Conservation (phyloP, 305 asterid genomes). For the Fraxinus xanthoxyloides region DNA sequence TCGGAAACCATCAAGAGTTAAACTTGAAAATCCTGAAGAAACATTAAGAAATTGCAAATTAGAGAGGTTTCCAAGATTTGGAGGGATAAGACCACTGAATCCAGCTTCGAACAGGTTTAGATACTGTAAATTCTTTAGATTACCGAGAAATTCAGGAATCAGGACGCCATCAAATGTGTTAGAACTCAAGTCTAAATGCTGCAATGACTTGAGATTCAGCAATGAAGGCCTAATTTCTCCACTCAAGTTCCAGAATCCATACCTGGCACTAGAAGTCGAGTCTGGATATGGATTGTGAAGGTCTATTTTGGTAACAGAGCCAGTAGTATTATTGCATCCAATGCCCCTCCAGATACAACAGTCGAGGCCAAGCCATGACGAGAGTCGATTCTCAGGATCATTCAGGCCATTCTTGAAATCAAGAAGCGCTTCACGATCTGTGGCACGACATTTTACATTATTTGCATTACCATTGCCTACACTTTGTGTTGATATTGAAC, state of each 20-base stretch:
- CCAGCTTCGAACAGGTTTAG: conserved; percentile 49
- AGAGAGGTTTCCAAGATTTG: conserved; percentile 49
- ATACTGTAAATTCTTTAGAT: conserved; percentile 36
- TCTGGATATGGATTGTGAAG: conserved; percentile 37
- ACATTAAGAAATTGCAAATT: conserved; percentile 46
- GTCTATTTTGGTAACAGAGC: conserved; percentile 33
- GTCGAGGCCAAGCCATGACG: conserved; percentile 44
- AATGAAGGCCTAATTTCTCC: conserved; percentile 53
- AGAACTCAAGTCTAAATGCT: conserved; percentile 45
- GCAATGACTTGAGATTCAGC: conserved; percentile 37
- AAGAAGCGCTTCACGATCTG: conserved; percentile 38
- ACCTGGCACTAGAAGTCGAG: conserved; percentile 14
- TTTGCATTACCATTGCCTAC: conserved; percentile 15
- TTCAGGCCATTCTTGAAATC: conserved; percentile 50
- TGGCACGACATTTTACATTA: conserved; percentile 22
- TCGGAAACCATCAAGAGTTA: conserved; percentile 27
- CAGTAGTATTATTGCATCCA: conserved; percentile 29
- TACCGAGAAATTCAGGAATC: conserved; percentile 45
- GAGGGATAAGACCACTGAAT: conserved; percentile 39
- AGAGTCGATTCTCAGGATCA: conserved; percentile 43
- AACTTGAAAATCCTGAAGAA: conserved; percentile 32
- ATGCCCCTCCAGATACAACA: conserved; percentile 53
- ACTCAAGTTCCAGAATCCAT: conserved; percentile 50
- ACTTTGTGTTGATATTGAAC: conserved; percentile 5
- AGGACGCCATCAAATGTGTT: conserved; percentile 41